phyloP scores from a whole-genome alignment of 1,284 basidiomycete species.

The Microbotryum silenes-acaulis region DNA sequence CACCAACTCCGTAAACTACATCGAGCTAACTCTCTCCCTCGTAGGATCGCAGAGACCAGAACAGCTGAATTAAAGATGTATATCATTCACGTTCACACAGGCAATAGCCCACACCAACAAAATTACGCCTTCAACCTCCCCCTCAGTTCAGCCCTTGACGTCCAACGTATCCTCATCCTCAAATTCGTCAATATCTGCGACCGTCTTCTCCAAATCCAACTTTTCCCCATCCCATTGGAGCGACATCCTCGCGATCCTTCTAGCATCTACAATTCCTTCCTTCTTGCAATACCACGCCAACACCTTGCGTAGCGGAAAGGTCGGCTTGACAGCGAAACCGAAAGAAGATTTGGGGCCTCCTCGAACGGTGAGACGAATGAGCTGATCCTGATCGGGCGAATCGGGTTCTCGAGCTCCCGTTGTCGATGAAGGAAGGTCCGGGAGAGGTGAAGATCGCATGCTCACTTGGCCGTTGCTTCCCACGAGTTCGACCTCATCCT shows the following conservation, averaged over 20 bases:
- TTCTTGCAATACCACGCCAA: conserved; percentile 15
- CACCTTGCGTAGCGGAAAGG: conserved; percentile 11
- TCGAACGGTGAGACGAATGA: conserved; percentile 21
- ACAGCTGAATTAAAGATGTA: no score
- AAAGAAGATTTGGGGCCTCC: conserved; percentile 11
- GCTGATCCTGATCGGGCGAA: neutral
- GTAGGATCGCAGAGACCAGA: no score
- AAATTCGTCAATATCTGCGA: conserved; percentile 20
- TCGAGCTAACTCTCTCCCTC: no score
- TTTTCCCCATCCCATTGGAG: conserved; percentile 25
- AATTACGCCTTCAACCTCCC: no score
- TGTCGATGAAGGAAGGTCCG: no score
- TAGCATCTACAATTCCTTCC: neutral
- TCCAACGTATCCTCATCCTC: conserved; percentile 29
- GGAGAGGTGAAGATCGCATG: no score
- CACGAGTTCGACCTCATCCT: no score
- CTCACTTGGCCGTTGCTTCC: no score
- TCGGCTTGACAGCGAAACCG: conserved; percentile 15
- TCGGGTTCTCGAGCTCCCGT: no score
- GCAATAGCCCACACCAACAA: no score
- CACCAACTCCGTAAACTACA: no score
- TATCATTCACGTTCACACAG: no score
- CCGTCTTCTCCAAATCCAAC: conserved; percentile 7
- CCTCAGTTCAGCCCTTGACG: neutral
- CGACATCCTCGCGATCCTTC: neutral